Evolutionary conservation across 2,329 filamentous ascomycete species (phyloP), one percentile per base, ranked within the genome.

Genomic region (Neofusicoccum umdonicola): DNA sequence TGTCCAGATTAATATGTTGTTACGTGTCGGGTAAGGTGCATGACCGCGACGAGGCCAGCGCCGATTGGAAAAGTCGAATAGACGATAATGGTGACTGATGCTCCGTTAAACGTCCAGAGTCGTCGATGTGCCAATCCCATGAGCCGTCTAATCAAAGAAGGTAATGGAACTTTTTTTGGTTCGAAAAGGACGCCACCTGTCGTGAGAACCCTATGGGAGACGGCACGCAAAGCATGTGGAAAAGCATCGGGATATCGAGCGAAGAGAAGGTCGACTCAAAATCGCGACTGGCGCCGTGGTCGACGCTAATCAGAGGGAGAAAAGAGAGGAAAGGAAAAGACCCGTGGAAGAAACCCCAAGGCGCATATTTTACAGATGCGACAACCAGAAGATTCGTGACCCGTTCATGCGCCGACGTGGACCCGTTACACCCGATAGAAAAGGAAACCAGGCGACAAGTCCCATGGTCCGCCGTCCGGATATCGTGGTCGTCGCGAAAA

Each of bases 361-460:
- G 47, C 57, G 64, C 64, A 62, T 65, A 62, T 54, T 62, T 50
- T 65, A 65, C 64, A 65, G 51, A 65, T 62, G 64, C 57, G 64
- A 65, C 48, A 56, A 62, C 64, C 57, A 48, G 57, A 56, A 62
- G 54, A 42, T 42, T 57, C 57, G 58, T 65, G 44, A 65, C 47
- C 54, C 54, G 45, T 65, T 56, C 44, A 42, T 62, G 48, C 64
- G 39, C 64, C 64, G 58, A 50, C 57, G 52, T 65, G 64, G 56
- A 62, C 52, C 50, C 64, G 39, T 62, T 47, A 65, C 56, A 65
- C 57, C 64, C 57, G 63, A 19, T 39, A 34, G 52, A 50, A 56
- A 62, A 62, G 42, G 35, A 65, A 54, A 48, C 50, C 62, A 56
- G 58, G 64, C 51, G 17, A 60, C 56, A 60, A 47, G 57, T 61